Conservation (phyloP, 345 rosid species). For the Boechera retrofracta region DNA sequence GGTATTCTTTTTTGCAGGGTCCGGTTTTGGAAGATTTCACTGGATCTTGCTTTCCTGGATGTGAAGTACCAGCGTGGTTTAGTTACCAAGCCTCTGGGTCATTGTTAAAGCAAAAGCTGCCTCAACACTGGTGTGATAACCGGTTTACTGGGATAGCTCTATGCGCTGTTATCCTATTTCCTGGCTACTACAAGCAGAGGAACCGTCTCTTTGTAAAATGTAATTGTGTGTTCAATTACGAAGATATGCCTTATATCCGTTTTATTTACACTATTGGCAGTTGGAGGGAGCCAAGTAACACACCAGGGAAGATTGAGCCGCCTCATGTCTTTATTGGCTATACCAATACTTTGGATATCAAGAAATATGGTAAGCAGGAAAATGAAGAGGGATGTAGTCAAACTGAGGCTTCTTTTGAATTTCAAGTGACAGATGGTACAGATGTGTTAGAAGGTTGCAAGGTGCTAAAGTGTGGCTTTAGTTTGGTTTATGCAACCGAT, state of each 20-base stretch:
- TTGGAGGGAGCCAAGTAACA: slow-evolving; percentile 17
- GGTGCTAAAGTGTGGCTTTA: slow-evolving; percentile 29
- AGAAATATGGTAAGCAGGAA: background rate
- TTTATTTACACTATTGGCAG: background rate
- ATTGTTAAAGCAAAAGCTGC: background rate
- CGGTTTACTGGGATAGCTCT: background rate
- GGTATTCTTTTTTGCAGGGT: background rate
- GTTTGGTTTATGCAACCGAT: background rate
- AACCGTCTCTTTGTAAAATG: background rate
- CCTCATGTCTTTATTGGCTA: slow-evolving; percentile 32
- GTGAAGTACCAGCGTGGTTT: slow-evolving; percentile 18
- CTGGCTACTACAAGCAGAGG: background rate
- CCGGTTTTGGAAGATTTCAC: background rate
- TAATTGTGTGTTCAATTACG: background rate
- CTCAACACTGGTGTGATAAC: background rate
- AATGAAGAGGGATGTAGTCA: background rate
- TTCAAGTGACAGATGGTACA: slow-evolving; percentile 33
- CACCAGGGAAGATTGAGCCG: background rate
- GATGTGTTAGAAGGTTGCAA: background rate
- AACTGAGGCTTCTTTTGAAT: background rate
- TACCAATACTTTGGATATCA: background rate
- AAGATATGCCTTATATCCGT: background rate
- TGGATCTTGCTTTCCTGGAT: slow-evolving; percentile 23
- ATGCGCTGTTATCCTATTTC: slow-evolving; percentile 18
- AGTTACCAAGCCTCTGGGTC: background rate